Base-by-base conservation (phyloP, 208 protist species). In the Crithidia brevicula region DNA sequence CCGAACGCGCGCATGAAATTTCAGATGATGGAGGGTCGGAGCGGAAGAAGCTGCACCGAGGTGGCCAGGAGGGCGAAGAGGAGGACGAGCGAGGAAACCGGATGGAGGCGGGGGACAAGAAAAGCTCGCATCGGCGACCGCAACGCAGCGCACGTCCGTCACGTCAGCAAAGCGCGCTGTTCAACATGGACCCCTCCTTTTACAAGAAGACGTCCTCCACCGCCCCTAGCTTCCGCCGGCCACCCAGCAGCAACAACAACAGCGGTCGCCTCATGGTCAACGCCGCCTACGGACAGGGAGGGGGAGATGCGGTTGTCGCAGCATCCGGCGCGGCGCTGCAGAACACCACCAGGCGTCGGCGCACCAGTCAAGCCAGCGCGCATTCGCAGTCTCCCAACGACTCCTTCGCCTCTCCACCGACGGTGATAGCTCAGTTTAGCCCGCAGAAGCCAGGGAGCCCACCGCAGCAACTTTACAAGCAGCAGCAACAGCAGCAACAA, bases 181-280 rank as follows among this genome's bases (percentile, higher is more conserved):
- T 34, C 56, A 50, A 62, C 40, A 62, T 50, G 56, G 56, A 62
- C 42, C 56, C 56, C n/a, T 62, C 56, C 3, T 50, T 62, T 23
- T 50, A 62, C 16, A 62, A 62, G 27, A 62, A 50, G 42, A 50
- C 40, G 42, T 62, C 56, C 1, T 47, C 56, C 11, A 50, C 56
- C 16, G 42, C 56, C 4, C 56, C 56, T 0, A 62, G 56, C 56
- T 62, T 62, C 25, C 56, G 42, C 27, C 16, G 50, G 18, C 40
- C 36, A 50, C 56, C 40, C 23, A 20, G 20, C 53, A 46, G 15
- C 27, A 62, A 47, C 56, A 47, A 47, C 40, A 25, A 25, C 42
- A 50, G 4, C 36, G 11, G n/a, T 31, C 22, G 33, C 33, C 1
- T 45, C 33, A 23, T 40, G 36, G 36, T 40, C n/a, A n/a, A n/a